Evolutionary conservation across 208 protist species (phyloP).

Genomic region (Crithidia mellificae): DNA sequence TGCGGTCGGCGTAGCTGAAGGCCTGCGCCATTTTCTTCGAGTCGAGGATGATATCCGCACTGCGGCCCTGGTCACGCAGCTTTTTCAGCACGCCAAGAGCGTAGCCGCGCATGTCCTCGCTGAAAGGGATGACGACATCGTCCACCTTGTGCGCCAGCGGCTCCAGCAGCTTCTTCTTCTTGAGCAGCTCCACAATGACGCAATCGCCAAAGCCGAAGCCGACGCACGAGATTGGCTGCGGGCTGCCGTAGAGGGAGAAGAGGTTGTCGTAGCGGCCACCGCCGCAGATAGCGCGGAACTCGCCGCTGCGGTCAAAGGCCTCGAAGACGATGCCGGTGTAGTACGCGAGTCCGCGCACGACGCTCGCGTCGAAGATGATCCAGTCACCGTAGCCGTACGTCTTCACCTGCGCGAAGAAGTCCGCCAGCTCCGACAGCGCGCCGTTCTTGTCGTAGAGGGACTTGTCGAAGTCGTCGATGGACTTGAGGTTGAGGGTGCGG

Average conservation of each 20-base stretch:
- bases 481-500: conserved; percentile 75
- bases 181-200: conserved; percentile 94
- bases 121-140: conserved; percentile 93
- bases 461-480: conserved; percentile 83
- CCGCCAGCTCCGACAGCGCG: conserved; percentile 77
- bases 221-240: conserved; percentile 87
- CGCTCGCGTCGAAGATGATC: conserved; percentile 92
- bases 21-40: conserved; percentile 90
- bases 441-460: conserved; percentile 65
- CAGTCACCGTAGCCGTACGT: conserved; percentile 95
- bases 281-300: conserved; percentile 94
- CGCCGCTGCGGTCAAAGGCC: conserved; percentile 90
- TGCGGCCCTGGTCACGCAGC: conserved; percentile 78
- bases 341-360: conserved; percentile 95
- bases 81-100: conserved; percentile 75
- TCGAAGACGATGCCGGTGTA: conserved; percentile 98
- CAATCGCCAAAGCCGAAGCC: conserved; percentile 97
- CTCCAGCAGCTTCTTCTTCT: conserved; percentile 88
- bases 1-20: conserved; percentile 95
- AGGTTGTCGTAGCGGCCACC: conserved; percentile 96
- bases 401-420: conserved; percentile 85
- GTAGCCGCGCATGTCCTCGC: conserved; percentile 86
- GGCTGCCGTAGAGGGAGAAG: conserved; percentile 92
- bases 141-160: conserved; percentile 65
- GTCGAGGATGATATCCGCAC: conserved; percentile 91